phyloP scores from a whole-genome alignment of 1,284 basidiomycete species.

The Wolfiporia cocos region DNA sequence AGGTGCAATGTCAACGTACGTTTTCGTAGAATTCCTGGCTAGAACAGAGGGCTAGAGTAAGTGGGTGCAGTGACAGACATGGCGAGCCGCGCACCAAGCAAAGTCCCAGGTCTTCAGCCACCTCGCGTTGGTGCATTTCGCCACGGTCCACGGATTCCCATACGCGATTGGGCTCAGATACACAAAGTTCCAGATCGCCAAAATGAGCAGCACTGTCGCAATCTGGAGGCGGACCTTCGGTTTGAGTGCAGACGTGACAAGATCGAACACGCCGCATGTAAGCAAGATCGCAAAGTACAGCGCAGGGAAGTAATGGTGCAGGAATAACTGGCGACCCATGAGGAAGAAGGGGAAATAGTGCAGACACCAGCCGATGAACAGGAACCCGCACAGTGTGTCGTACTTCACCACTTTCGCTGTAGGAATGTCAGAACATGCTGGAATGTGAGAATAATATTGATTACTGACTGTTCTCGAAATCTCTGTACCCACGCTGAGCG shows the following conservation, averaged over 20 bases:
- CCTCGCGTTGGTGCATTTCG: conserved; percentile 70
- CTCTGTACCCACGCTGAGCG: conserved; percentile 85
- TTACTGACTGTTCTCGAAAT: conserved; percentile 84
- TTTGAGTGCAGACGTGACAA: conserved; percentile 73
- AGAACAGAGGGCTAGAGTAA: neutral
- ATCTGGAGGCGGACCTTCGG: conserved; percentile 78
- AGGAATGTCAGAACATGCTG: neutral
- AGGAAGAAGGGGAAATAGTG: conserved; percentile 97
- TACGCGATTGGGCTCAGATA: conserved; percentile 85
- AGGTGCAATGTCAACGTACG: too few relatives aligned
- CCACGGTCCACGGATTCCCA: conserved; percentile 83
- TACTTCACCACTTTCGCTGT: conserved; percentile 88
- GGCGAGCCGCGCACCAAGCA: conserved; percentile 56
- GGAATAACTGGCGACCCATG: conserved; percentile 93
- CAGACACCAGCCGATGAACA: conserved; percentile 89
- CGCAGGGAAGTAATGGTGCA: conserved; percentile 96
- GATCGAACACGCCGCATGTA: conserved; percentile 78
- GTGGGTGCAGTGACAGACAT: neutral
- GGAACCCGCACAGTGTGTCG: conserved; percentile 86
- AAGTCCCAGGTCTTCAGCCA: conserved; percentile 97
- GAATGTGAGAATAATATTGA: neutral
- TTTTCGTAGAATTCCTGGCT: conserved; percentile 61
- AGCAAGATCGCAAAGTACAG: conserved; percentile 91
- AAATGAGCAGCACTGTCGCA: conserved; percentile 63
- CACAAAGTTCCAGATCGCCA: conserved; percentile 76